Evolutionary conservation across 1,139 yeast species (phyloP), one percentile per base, ranked within the genome.

Genomic region (Kazachstania sp.): DNA sequence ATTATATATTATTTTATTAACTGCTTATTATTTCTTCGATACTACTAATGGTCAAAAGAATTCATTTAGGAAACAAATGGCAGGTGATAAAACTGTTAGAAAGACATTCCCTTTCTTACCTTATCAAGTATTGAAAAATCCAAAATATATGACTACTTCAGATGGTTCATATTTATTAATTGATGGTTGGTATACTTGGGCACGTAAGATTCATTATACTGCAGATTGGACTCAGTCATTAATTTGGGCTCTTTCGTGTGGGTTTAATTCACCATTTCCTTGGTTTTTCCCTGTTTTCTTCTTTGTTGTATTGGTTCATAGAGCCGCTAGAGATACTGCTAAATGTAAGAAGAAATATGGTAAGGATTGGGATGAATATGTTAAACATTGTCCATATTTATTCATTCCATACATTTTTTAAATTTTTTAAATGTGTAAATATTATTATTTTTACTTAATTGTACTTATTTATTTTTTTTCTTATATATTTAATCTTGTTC

Each of bases 211-310:
- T 57, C 95, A 90, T 68, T 92, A 92, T 74, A 88, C 97, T 41
- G 97, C 95, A 35, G 98, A 92, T 67, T 88, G 83, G 74, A 71
- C 78, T 45, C 96, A 87, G 71, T 78, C 95, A 47, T 71, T 86
- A 56, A 77, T 94, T 44, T 92, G 98, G 98, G 96, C 94, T 9
- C 73, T 92, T 53, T 77, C 83, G 53, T 87, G 97, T 67, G 98
- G 98, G 1, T 80, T 82, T 66, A 74, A 72, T 38, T 85, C 95
- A 4, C 86, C 92, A 45, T 79, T 92, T 72, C 96, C 97, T 41
- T 92, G 95, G 92, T 92, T 92, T 70, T 92, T 85, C 79, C 97
- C 98, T 2, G 71, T 74, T 35, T 92, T 92, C 72, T 92, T 88
- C 78, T 78, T 88, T 53, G 72, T 83, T 58, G 96, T 88, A 53